Evolutionary conservation across 2,329 filamentous ascomycete genomes (phyloP).

Genomic region (Aureobasidium sp.): DNA sequence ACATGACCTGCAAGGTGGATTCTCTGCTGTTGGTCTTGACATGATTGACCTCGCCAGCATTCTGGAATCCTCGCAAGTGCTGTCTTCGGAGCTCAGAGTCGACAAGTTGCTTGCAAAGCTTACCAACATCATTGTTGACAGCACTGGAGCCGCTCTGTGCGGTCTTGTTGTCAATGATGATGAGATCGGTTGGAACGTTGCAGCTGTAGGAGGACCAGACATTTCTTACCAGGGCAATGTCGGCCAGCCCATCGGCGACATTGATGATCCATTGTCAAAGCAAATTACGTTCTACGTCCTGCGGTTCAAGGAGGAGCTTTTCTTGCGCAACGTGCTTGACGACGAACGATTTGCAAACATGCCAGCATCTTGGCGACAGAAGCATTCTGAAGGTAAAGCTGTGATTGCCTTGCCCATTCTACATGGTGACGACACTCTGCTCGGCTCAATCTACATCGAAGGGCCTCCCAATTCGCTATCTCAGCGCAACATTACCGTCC

Average conservation of each 20-base stretch:
- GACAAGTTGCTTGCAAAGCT: conserved; percentile 71
- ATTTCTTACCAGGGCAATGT: conserved; percentile 28
- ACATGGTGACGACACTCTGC: conserved; percentile 60
- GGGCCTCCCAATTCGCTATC: conserved; percentile 68
- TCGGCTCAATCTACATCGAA: conserved; percentile 70
- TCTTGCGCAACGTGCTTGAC: conserved; percentile 62
- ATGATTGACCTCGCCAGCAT: conserved; percentile 78
- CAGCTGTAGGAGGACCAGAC: conserved; percentile 65
- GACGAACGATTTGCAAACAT: conserved; percentile 76
- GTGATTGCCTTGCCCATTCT: conserved; percentile 74
- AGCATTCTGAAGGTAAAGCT: conserved; percentile 61
- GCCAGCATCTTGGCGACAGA: conserved; percentile 57
- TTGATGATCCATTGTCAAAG: conserved; percentile 61
- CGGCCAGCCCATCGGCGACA: conserved; percentile 53
- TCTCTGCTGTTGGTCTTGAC: conserved; percentile 60
- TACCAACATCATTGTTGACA: conserved; percentile 72
- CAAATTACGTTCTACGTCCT: conserved; percentile 71
- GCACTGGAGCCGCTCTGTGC: conserved; percentile 64
- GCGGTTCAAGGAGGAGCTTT: conserved; percentile 66
- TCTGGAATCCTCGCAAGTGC: conserved; percentile 67
- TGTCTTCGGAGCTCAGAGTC: conserved; percentile 69
- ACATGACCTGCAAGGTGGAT: conserved; percentile 42
- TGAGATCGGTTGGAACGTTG: conserved; percentile 59
- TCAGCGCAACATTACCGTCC: conserved; percentile 50
- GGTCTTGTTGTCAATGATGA: conserved; percentile 67